Evolutionary conservation across 1,139 yeast genomes (phyloP), one percentile per base, ranked within the genome.

Genomic region (Meyerozyma guilliermondii): DNA sequence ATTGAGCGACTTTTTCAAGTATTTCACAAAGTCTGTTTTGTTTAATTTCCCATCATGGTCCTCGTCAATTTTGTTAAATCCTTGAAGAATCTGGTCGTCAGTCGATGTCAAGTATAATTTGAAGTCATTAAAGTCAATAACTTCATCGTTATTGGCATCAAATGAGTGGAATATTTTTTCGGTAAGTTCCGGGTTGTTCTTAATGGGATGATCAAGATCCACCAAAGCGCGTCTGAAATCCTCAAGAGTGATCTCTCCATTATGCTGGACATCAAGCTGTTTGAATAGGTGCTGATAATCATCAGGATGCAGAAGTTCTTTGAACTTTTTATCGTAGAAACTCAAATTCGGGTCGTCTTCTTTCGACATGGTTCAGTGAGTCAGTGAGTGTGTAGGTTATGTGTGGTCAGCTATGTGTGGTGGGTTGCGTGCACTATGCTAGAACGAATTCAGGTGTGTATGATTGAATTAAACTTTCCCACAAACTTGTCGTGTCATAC

Each of bases 31-130:
- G 55, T 91, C 97, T 1, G 72, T 68, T 39, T 79, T 72, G 39
- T 78, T 79, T 33, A 89, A 72, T 46, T 64, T 75, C 1, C 97
- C 96, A 57, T 87, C 95, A 41, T 81, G 68, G 56, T 88, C 91
- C 42, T 68, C 68, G 60, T 89, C 97, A 35, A 89, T 74, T 46
- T 71, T 74, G 42, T 71, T 68, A 58, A 89, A 89, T 0, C 96
- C 92, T 39, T 64, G 68, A 42, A 76, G 72, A 44, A 89, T 82
- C 58, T 87, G 92, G 30, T 68, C 69, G 53, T 86, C 94, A 1
- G 92, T 85, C 17, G 71, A 68, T 4, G 68, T 60, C 29, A 84
- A 74, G 58, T 83, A 86, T 31, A 65, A 61, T 49, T 78, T 74
- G 56, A 86, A 85, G 55, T 83, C 88, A 23, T 68, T 66, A 46